Percentiles rank a stretch among this genome's conserved stretches.
Conservation (phyloP, 257 asterid species). For the Echium plantagineum region DNA sequence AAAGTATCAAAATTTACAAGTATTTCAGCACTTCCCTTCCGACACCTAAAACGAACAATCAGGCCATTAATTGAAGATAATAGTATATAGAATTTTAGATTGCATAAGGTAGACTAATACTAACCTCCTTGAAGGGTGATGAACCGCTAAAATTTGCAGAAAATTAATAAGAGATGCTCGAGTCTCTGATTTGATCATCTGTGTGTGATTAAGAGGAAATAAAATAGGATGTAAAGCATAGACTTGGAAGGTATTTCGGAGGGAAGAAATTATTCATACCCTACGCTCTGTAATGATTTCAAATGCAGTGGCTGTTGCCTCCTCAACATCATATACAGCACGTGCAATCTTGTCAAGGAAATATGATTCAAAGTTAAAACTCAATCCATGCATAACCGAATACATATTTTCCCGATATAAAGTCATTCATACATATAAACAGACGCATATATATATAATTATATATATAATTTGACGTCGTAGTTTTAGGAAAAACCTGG, state of each 20-base stretch:
- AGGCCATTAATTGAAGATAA: conserved; percentile 11
- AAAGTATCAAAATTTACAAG: conserved; percentile 73
- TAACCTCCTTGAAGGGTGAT: conserved; percentile 94
- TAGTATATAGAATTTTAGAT: conserved; percentile 1
- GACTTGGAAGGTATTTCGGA: neutral
- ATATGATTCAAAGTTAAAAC: conserved; percentile 1
- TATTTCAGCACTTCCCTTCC: conserved; percentile 87
- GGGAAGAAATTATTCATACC: conserved; percentile 26
- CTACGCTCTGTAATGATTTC: conserved; percentile 60
- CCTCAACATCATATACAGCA: conserved; percentile 88
- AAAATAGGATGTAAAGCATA: conserved; percentile 3
- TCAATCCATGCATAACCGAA: neutral
- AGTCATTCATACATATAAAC: too few species aligned
- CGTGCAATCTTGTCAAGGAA: conserved; percentile 56
- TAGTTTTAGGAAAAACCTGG: conserved; percentile 46
- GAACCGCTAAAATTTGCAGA: conserved; percentile 83
- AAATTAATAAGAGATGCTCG: conserved; percentile 55
- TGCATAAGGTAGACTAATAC: conserved; percentile 1
- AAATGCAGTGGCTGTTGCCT: conserved; percentile 74
- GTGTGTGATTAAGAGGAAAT: conserved; percentile 11
- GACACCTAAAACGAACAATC: conserved; percentile 48
- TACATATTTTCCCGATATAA: too few species aligned
- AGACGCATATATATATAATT: too few species aligned
- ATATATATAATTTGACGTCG: conserved; percentile 1
- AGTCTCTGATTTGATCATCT: conserved; percentile 82